Evolutionary conservation across 2,329 filamentous ascomycete species (phyloP).

Genomic region (Calycina marina): DNA sequence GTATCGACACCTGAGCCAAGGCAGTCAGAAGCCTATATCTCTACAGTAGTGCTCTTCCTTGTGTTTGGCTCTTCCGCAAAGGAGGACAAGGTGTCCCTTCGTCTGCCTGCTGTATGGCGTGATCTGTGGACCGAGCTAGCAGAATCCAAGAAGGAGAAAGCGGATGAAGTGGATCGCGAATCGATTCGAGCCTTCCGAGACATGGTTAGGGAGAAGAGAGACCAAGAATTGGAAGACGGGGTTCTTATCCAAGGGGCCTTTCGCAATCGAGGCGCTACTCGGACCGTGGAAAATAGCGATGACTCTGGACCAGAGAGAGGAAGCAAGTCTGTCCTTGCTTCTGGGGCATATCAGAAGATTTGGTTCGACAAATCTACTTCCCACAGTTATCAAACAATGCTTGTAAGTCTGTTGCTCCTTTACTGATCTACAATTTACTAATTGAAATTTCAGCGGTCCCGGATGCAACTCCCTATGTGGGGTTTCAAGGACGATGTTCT

Average conservation of each 20-base stretch:
- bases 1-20: constrained; percentile 60
- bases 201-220: constrained; percentile 53
- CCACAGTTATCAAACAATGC: constrained; percentile 62
- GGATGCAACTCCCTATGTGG: constrained; percentile 82
- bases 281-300: constrained; percentile 33
- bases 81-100: constrained; percentile 73
- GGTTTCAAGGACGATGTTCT: constrained; percentile 67
- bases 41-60: constrained; percentile 68
- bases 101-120: constrained; percentile 67
- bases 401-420: constrained; percentile 29
- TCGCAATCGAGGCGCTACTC: constrained; percentile 39
- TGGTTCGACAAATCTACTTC: constrained; percentile 44
- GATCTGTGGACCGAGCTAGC: constrained; percentile 74
- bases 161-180: constrained; percentile 56
- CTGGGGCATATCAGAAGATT: constrained; percentile 35
- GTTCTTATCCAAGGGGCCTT: constrained; percentile 68
- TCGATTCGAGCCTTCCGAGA: constrained; percentile 52
- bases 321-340: constrained; percentile 10
- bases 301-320: constrained; percentile 26
- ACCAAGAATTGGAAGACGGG: constrained; percentile 57
- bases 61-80: constrained; percentile 64
- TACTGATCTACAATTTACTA: constrained; percentile 16
- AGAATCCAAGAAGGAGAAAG: constrained; percentile 51
- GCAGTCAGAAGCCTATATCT: constrained; percentile 79
- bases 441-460: constrained; percentile 31